These are phyloP conservation scores for Didymella segeticola DNA, from an alignment of 2,329 filamentous ascomycete genomes.

Conservation along the genomic window DNA sequence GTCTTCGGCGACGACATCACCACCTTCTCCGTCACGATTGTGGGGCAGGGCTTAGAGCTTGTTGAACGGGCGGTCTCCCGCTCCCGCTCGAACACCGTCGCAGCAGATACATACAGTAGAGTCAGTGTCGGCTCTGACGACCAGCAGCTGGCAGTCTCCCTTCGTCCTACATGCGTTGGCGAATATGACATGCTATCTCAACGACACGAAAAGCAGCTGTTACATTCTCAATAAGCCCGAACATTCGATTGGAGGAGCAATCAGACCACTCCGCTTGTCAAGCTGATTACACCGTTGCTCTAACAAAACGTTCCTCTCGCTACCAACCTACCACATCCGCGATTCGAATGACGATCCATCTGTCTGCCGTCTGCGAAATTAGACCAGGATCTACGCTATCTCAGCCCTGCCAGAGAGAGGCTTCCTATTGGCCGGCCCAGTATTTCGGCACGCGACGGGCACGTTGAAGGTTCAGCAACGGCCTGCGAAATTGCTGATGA, in stretches of 20 bases:
- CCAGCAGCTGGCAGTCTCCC: not conserved
- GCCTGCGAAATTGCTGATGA: slow-evolving; percentile 17
- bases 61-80: slow-evolving; percentile 4
- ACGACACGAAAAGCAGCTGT: not conserved
- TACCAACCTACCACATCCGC: slow-evolving; percentile 2
- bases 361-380: slow-evolving; percentile 29
- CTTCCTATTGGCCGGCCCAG: slow-evolving; percentile 15
- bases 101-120: slow-evolving; percentile 17
- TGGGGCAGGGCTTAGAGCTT: not conserved
- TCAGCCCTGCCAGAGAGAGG: slow-evolving; percentile 21
- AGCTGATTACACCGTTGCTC: slow-evolving; percentile 9
- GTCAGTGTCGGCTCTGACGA: not conserved
- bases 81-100: slow-evolving; percentile 6
- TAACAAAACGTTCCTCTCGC: slow-evolving; percentile 4
- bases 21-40: not conserved
- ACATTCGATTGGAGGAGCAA: not conserved
- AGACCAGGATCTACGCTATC: slow-evolving; percentile 26
- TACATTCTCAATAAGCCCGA: not conserved
- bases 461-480: slow-evolving; percentile 13
- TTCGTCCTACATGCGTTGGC: not conserved
- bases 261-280: not conserved
- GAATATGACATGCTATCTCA: not conserved
- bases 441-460: slow-evolving; percentile 16
- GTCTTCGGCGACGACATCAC: not conserved
- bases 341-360: slow-evolving; percentile 23